Evolutionary conservation across 225 moss, liverwort and hornwort genomes (phyloP), one percentile per base, ranked within the genome.

Genomic region (Bryoerythrophyllum caledonicum): DNA sequence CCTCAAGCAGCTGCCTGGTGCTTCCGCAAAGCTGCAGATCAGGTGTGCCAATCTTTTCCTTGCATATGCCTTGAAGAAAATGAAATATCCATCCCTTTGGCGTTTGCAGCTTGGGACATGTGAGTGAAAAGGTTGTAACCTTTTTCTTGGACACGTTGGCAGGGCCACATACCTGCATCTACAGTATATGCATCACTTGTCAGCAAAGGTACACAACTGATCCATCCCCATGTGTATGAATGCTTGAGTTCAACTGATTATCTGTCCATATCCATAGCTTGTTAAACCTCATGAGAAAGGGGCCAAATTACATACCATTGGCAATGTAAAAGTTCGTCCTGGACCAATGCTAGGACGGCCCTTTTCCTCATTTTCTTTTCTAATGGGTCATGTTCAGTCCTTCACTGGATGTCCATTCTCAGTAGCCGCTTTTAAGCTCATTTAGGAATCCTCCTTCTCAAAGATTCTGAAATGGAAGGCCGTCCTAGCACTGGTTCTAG

Each of bases 11-110:
- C 93, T 72, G 88, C 86, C 37, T 96, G 96, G 96, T 96, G 93
- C 88, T 96, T 96, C 82, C 85, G 84, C 30, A 90, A 87, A 72
- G 93, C 96, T 80, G 96, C 96, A 77, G 91, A 93, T 58, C 89
- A 93, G 95, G 95, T 87, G 48, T 46, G 60, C 30, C 79, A 70
- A 59, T 63, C 41, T 78, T 58, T 56, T 30, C 4, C 7, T 74
- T 71, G 52, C 62, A 28, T 5, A 40, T 48, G 16, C 32, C 40
- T 40, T 57, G 72, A 72, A 7, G 37, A 37, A 35, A 43, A 14
- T 63, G 17, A 10, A 20, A 64, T 49, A 48, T 9, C 49, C 16
- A 32, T 17, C 49, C 16, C 49, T 49, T 60, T 27, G 38, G 21
- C 64, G 25, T 20, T 27, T 64, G 63, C 53, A 74, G 16, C 53